Conservation (phyloP, 2,329 filamentous ascomycete species). For the Aspergillus clavatus region DNA sequence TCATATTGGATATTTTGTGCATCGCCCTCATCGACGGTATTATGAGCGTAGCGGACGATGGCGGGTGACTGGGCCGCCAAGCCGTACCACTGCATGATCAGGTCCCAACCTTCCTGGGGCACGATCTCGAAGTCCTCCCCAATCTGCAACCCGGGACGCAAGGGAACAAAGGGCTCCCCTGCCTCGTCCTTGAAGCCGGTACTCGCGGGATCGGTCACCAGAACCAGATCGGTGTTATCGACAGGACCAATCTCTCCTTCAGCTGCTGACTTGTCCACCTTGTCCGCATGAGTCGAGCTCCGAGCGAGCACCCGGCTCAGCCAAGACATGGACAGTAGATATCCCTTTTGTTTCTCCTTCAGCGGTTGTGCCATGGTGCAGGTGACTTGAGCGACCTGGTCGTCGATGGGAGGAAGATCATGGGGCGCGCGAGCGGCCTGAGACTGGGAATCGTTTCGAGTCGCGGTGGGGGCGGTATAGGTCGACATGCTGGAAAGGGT, state of each 20-base stretch:
- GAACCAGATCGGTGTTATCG: conserved; percentile 79
- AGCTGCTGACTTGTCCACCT: conserved; percentile 54
- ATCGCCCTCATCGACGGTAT: conserved; percentile 59
- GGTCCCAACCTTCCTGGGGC: conserved; percentile 73
- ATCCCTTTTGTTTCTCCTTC: conserved; percentile 70
- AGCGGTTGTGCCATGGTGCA: conserved; percentile 52
- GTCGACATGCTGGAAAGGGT: conserved; percentile 38
- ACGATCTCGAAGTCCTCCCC: conserved; percentile 72
- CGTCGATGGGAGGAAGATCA: conserved; percentile 50
- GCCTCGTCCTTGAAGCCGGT: conserved; percentile 41
- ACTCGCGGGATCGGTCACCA: conserved; percentile 47
- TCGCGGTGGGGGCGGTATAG: conserved; percentile 27
- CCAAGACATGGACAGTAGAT: conserved; percentile 75
- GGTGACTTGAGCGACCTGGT: conserved; percentile 70
- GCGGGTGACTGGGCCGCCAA: conserved; percentile 63
- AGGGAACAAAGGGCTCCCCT: conserved; percentile 60
- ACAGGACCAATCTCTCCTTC: conserved; percentile 70
- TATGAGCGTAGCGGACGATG: conserved; percentile 71
- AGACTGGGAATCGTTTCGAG: conserved; percentile 23
- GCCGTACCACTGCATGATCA: conserved; percentile 79
- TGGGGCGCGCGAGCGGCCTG: conserved; percentile 19
- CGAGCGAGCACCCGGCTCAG: conserved; percentile 66
- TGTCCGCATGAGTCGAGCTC: conserved; percentile 53
- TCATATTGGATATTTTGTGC: conserved; percentile 74
- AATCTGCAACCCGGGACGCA: conserved; percentile 62